These are phyloP conservation scores for Sporisorium exsertum DNA, from an alignment of 1,284 basidiomycete genomes.

Conservation along the genomic window DNA sequence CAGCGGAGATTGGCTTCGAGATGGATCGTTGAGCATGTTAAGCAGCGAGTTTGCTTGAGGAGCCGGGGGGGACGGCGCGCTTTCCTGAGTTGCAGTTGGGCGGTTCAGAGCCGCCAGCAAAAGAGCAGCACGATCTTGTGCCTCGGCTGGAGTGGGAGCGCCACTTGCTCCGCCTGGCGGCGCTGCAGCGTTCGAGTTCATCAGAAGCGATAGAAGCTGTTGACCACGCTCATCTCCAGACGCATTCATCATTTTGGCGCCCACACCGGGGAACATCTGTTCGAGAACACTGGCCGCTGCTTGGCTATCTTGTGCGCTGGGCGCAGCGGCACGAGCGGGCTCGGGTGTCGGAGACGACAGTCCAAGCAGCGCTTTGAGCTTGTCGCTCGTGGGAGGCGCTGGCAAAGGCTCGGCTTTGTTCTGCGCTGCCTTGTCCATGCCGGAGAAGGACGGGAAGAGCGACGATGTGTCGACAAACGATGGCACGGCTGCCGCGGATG, in stretches of 20 bases:
- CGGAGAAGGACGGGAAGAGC: conserved; percentile 41
- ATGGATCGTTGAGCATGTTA: conserved; percentile 41
- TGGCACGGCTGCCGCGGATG: conserved; percentile 21
- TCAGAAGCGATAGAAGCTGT: conserved; percentile 49
- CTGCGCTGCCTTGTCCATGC: conserved; percentile 16
- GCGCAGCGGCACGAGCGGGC: conserved; percentile 13
- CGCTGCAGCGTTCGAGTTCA: conserved; percentile 24
- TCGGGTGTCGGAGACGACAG: conserved; percentile 38
- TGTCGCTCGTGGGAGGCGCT: conserved; percentile 50
- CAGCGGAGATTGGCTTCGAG: conserved; percentile 54
- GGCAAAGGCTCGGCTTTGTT: conserved; percentile 38
- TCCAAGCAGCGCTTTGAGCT: conserved; percentile 56
- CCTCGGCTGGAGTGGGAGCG: conserved; percentile 7
- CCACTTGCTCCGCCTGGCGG: conserved; percentile 12
- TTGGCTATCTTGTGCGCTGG: conserved; percentile 1
- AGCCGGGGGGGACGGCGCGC: conserved; percentile 1
- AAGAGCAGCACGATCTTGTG: conserved; percentile 31
- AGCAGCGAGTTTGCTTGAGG: conserved; percentile 32
- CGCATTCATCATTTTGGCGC: conserved; percentile 49
- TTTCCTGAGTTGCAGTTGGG: background rate
- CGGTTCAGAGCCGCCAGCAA: conserved; percentile 44
- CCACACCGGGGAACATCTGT: conserved; percentile 43
- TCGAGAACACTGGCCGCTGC: conserved; percentile 10
- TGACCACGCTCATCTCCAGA: conserved; percentile 49
- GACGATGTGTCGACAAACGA: conserved; percentile 42